phyloP scores from a whole-genome alignment of 176 grass and related monocot genomes.

The Chloris gayana region DNA sequence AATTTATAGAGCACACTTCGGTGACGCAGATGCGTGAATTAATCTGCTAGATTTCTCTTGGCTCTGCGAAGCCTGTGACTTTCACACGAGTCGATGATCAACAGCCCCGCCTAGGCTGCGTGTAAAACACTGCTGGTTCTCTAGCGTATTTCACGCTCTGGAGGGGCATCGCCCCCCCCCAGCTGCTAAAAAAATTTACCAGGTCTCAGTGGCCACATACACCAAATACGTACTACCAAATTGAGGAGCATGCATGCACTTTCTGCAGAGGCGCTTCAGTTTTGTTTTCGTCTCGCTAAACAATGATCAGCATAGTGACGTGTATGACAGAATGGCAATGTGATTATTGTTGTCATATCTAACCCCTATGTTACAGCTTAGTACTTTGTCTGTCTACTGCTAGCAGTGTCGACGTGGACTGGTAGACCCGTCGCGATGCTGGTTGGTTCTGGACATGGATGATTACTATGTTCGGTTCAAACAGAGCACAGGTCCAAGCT shows the following conservation, averaged over 20 bases:
- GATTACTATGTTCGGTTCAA: constrained; percentile 3
- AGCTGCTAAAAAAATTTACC: too few species aligned
- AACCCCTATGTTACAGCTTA: too few species aligned
- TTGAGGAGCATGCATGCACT: not conserved
- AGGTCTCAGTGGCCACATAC: not conserved
- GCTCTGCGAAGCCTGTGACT: too few species aligned
- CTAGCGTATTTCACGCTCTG: too few species aligned
- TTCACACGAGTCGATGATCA: too few species aligned
- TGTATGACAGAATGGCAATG: too few species aligned
- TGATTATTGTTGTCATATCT: too few species aligned
- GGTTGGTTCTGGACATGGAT: not conserved
- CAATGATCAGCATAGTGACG: not conserved
- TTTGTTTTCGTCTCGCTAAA: constrained; percentile 6
- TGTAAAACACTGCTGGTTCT: too few species aligned
- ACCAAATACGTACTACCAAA: not conserved
- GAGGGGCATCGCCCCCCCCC: too few species aligned
- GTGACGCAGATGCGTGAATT: not conserved
- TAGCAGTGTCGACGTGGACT: not conserved
- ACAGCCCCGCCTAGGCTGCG: too few species aligned
- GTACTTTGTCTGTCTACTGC: not conserved
- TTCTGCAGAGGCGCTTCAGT: not conserved
- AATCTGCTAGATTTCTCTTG: too few species aligned
- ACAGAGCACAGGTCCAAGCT: not conserved
- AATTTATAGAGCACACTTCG: too few species aligned
- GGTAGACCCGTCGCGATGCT: not conserved